These are phyloP conservation scores for Xylona heveae DNA, from an alignment of 495 filamentous ascomycete genomes.

Conservation along the genomic window DNA sequence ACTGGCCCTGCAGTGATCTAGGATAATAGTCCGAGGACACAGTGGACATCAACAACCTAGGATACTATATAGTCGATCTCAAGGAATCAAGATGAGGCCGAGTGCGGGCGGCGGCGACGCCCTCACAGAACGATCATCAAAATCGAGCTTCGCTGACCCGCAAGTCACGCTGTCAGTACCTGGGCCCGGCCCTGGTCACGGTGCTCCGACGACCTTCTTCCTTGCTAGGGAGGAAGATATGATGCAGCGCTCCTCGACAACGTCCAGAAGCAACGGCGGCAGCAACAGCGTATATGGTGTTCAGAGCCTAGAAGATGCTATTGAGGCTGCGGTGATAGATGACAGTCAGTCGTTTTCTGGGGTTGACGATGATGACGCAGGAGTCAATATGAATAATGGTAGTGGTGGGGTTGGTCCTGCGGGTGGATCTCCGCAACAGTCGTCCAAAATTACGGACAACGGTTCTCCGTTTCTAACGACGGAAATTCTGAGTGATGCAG, in stretches of 20 bases:
- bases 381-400: too few relatives aligned
- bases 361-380: conserved; percentile 16
- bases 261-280: not conserved
- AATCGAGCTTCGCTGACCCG: conserved; percentile 3
- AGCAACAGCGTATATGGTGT: conserved; percentile 35
- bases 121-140: not conserved
- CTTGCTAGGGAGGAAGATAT: conserved; percentile 3
- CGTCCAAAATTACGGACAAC: conserved; percentile 10
- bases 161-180: too few relatives aligned
- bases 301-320: conserved; percentile 36
- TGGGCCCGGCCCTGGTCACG: not conserved
- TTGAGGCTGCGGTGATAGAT: too few relatives aligned
- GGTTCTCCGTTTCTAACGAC: conserved; percentile 3
- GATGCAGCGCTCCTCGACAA: not conserved
- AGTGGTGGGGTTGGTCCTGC: too few relatives aligned
- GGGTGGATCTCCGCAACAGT: too few relatives aligned
- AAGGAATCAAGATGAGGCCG: too few relatives aligned
- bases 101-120: conserved; percentile 1
- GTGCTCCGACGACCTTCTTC: conserved; percentile 3
- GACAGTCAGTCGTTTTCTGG: too few relatives aligned
- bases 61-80: too few relatives aligned
- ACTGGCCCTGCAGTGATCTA: too few relatives aligned
- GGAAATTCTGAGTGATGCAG: conserved; percentile 7
- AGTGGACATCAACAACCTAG: too few relatives aligned
- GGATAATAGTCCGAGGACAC: too few relatives aligned